Conservation (phyloP, 2,329 filamentous ascomycete species). For the Diplodia sapinea region DNA sequence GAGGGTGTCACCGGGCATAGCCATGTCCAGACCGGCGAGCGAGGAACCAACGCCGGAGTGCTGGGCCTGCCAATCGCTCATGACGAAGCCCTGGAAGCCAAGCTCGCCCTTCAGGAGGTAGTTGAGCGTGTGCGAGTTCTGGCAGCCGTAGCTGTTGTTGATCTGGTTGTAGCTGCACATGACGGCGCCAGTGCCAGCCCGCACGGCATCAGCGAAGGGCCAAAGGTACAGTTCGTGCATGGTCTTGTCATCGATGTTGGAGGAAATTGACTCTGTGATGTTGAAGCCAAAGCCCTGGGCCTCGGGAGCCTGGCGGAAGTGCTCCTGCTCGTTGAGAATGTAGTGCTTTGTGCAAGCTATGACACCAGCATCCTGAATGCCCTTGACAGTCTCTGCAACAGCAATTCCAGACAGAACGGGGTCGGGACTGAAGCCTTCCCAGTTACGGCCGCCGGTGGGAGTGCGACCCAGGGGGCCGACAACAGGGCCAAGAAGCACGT, state of each 20-base stretch:
- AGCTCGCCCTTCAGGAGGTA: conserved; percentile 78
- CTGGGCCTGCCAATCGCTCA: conserved; percentile 77
- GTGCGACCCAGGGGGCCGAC: conserved; percentile 73
- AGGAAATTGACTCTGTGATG: conserved; percentile 65
- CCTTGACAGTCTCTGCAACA: conserved; percentile 74
- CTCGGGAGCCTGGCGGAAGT: conserved; percentile 68
- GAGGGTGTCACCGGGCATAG: conserved; percentile 82
- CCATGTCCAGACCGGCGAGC: conserved; percentile 79
- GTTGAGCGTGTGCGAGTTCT: conserved; percentile 79
- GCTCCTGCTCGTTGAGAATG: conserved; percentile 75
- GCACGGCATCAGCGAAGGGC: conserved; percentile 60
- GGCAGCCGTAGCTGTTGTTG: conserved; percentile 81
- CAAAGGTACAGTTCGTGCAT: conserved; percentile 69
- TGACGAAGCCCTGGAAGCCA: conserved; percentile 78
- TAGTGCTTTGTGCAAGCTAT: conserved; percentile 78
- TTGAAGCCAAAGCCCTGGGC: conserved; percentile 65
- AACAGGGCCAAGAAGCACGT: conserved; percentile 77
- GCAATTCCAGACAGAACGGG: conserved; percentile 75
- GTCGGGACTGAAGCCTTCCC: conserved; percentile 75
- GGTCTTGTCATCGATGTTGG: conserved; percentile 68
- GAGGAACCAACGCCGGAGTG: conserved; percentile 71
- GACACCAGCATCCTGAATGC: conserved; percentile 81
- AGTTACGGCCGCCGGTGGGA: conserved; percentile 72
- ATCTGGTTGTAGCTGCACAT: conserved; percentile 74
- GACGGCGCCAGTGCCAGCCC: conserved; percentile 57